Evolutionary conservation across 148 eudicot species (phyloP), one percentile per base, ranked within the genome.

Genomic region (Vaccinium myrtillus): DNA sequence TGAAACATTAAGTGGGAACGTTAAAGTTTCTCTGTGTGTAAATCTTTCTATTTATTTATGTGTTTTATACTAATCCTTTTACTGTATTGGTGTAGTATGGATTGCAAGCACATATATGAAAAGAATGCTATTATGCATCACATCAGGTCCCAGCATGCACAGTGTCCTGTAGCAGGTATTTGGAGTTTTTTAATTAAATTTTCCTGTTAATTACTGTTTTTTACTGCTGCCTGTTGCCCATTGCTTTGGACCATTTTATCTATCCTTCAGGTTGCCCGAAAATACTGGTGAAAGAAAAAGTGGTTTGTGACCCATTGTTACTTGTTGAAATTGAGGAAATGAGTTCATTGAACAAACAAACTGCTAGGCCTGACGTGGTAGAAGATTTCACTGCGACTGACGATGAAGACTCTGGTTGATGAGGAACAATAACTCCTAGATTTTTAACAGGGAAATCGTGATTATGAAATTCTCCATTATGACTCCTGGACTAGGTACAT

Each of bases 51-150:
- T 50, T 5, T 7, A 2, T 61, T 5, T 7, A 2, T 61, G 53
- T 46, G 39, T 78, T 6, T 25, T 11, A 56, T 81, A 51, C 74
- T 83, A 5, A 15, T 13, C 56, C 10, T 63, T 83, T 25, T 39
- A 75, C 10, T 32, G 53, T 13, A 1, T 32, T 59, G 59, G 51
- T 83, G 78, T 89, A 96, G 98, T 80, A 79, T 89, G 97, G 97
- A 92, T 88, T 96, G 99, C 95, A 96, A 93, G 91, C 99, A 94
- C 86, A 83, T 94, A 84, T 96, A 91, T 87, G 99, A 94, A 71
- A 90, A 91, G 90, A 56, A 82, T 83, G 88, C 94, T 77, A 89
- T 96, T 79, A 67, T 90, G 89, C 90, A 71, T 8, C 82, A 85
- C 79, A 85, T 94, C 46, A 92, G 59, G 86, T 69, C 87, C 84